Evolutionary conservation across 1,284 basidiomycete species (phyloP).

Genomic region (Ustilago lituana): DNA sequence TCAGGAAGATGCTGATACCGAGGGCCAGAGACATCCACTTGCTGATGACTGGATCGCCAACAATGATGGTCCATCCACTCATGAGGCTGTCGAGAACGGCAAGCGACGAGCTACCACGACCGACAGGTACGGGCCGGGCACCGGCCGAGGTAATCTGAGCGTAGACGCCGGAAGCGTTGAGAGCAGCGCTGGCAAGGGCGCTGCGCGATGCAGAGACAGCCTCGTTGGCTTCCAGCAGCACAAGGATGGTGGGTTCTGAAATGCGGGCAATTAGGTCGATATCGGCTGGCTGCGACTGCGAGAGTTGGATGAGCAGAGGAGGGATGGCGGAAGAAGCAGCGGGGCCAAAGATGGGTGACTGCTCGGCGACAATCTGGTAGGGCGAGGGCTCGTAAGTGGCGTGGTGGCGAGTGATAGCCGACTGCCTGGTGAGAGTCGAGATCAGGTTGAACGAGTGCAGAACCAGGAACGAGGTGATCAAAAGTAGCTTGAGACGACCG

Average conservation of each 20-base stretch:
- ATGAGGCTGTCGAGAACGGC: conserved; percentile 82
- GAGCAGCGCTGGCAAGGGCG: conserved; percentile 52
- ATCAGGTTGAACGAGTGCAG: conserved; percentile 79
- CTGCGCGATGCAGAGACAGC: conserved; percentile 33
- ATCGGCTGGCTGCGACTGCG: conserved; percentile 37
- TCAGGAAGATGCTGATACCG: conserved; percentile 86
- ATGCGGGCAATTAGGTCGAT: conserved; percentile 57
- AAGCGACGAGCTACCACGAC: conserved; percentile 39
- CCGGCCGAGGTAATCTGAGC: conserved; percentile 25
- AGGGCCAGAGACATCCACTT: conserved; percentile 95
- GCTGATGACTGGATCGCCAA: conserved; percentile 91
- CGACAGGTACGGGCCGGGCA: conserved; percentile 21
- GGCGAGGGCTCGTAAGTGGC: conserved; percentile 63
- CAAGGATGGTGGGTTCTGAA: conserved; percentile 72
- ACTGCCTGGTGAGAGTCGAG: conserved; percentile 84
- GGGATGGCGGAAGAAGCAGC: conserved; percentile 44
- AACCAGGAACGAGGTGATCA: conserved; percentile 72
- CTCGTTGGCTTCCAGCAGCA: conserved; percentile 73
- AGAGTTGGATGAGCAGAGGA: conserved; percentile 56
- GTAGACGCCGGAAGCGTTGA: conserved; percentile 55
- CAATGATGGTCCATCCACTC: conserved; percentile 91
- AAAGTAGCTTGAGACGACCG: conserved; percentile 85
- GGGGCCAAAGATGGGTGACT: conserved; percentile 44
- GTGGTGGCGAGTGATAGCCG: conserved; percentile 73
- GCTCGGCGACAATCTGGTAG: conserved; percentile 54